These are phyloP conservation scores for Parafenestella ontariensis DNA, from an alignment of 2,329 filamentous ascomycete species.

Conservation along the genomic window DNA sequence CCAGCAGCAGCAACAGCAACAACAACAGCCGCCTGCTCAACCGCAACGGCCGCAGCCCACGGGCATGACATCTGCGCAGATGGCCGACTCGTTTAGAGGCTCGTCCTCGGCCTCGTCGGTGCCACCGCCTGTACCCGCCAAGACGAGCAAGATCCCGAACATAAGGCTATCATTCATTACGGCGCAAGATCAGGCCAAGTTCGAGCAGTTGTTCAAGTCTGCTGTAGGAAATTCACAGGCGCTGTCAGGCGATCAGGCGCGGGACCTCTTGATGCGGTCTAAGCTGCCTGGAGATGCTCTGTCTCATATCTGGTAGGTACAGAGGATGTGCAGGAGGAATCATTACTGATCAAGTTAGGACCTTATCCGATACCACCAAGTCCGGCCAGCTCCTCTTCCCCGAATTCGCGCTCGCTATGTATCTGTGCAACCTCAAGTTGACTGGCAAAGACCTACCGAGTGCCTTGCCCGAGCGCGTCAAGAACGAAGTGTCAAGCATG, in stretches of 20 bases:
- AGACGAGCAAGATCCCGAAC: conserved; percentile 82
- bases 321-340: conserved; percentile 10
- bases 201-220: conserved; percentile 96
- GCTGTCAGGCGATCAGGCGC: conserved; percentile 89
- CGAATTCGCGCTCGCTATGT: conserved; percentile 98
- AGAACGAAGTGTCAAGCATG: conserved; percentile 99
- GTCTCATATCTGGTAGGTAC: conserved; percentile 85
- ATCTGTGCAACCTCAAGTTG: conserved; percentile 92
- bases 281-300: conserved; percentile 86
- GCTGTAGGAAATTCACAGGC: conserved; percentile 85
- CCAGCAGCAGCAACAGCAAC: conserved; percentile 68
- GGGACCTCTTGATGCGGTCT: conserved; percentile 86
- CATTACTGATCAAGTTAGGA: conserved; percentile 62
- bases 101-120: conserved; percentile 47
- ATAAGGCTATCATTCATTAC: conserved; percentile 96
- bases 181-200: conserved; percentile 91
- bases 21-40: conserved; percentile 59
- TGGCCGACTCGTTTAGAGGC: conserved; percentile 67
- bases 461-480: conserved; percentile 80
- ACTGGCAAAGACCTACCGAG: conserved; percentile 83
- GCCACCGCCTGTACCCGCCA: conserved; percentile 69
- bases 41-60: conserved; percentile 61
- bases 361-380: conserved; percentile 92
- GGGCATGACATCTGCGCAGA: conserved; percentile 68
- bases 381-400: conserved; percentile 96